Evolutionary conservation across 495 filamentous ascomycete genomes (phyloP).

Genomic region (Penicillium cosmopolitanum): DNA sequence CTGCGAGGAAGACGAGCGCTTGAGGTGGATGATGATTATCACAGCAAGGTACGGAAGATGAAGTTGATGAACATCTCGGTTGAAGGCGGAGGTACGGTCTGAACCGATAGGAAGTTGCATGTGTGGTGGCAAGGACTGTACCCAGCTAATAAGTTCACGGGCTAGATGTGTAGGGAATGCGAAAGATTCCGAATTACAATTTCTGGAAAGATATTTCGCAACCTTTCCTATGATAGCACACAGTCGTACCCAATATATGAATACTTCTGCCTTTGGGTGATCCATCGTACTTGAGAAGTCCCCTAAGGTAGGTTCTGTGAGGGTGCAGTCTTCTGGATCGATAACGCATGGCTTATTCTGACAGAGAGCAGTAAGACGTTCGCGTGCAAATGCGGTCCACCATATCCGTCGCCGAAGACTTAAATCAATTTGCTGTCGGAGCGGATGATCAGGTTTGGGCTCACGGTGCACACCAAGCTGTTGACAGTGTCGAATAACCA

Average conservation of each 20-base stretch:
- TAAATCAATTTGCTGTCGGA: constrained; percentile 23
- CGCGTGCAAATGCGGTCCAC: constrained; percentile 44
- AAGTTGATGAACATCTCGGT: constrained; percentile 41
- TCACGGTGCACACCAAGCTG: constrained; percentile 40
- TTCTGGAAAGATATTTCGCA: constrained; percentile 35
- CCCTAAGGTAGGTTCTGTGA: constrained; percentile 31
- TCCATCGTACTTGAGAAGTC: constrained; percentile 28
- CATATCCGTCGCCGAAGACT: constrained; percentile 39
- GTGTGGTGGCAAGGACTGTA: constrained; percentile 31
- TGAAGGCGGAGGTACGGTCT: constrained; percentile 29
- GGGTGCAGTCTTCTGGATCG: constrained; percentile 39
- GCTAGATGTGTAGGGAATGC: constrained; percentile 29
- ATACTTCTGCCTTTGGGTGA: constrained; percentile 34
- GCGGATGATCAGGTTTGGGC: constrained; percentile 14
- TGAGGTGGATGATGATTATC: constrained; percentile 41
- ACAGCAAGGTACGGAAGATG: constrained; percentile 41
- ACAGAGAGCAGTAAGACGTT: constrained; percentile 40
- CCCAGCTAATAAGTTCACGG: constrained; percentile 37
- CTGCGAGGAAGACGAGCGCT: constrained; percentile 24
- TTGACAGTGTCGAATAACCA: constrained; percentile 40
- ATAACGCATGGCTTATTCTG: constrained; percentile 41
- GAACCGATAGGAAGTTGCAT: constrained; percentile 35
- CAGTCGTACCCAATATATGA: constrained; percentile 38
- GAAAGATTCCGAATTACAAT: constrained; percentile 3
- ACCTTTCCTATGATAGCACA: constrained; percentile 38